These are phyloP conservation scores for Wickerhamiella brachini DNA, from an alignment of 805 yeast species.

Conservation along the genomic window DNA sequence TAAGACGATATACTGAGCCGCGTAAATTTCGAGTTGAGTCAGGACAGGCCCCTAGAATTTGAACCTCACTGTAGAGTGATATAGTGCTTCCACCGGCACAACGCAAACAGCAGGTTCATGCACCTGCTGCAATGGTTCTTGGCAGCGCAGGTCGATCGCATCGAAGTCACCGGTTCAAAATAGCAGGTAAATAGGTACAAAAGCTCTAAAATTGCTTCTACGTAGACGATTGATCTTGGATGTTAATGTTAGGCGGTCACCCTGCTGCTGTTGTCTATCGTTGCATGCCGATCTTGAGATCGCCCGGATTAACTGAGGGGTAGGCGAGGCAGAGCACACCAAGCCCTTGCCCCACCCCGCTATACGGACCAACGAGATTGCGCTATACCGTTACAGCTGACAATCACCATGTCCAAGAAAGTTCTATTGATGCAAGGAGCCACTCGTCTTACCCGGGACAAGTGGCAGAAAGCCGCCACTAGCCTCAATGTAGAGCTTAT, in stretches of 20 bases:
- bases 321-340: background rate
- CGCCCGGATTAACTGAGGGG: background rate
- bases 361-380: background rate
- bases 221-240: no score
- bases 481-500: constrained; percentile 34
- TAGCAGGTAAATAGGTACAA: no score
- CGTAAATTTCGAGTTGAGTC: no score
- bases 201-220: no score
- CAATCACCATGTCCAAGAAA: constrained; percentile 25
- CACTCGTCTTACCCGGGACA: constrained; percentile 39
- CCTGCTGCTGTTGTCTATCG: no score
- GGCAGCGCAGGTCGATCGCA: background rate
- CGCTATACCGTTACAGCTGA: background rate
- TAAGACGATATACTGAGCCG: no score
- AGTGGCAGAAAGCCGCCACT: constrained; percentile 45
- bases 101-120: no score
- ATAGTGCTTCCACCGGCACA: no score
- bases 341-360: background rate
- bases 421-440: constrained; percentile 55
- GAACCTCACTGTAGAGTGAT: no score
- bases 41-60: no score
- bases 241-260: no score
- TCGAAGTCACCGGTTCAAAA: no score
- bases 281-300: background rate
- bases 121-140: background rate